Percentiles rank a stretch among this genome's conserved stretches.
Evolutionary conservation across 2,329 filamentous ascomycete species (phyloP).

Genomic region (Penicillium sp.): DNA sequence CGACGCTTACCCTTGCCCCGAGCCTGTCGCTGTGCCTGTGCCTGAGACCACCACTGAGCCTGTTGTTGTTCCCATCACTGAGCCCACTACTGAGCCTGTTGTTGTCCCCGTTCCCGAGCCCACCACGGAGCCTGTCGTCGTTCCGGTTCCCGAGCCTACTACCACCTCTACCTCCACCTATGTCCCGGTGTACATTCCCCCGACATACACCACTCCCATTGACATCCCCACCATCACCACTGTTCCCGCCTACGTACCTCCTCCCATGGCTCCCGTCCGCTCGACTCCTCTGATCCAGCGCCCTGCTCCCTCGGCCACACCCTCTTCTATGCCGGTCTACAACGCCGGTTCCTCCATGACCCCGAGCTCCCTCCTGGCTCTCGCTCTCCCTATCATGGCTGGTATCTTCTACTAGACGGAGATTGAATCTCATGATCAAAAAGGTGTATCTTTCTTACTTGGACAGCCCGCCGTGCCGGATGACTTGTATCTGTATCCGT

Average conservation of each 20-base stretch:
- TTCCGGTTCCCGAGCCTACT: neutral
- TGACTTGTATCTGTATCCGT: constrained; percentile 1
- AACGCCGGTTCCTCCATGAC: constrained; percentile 20
- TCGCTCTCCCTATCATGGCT: constrained; percentile 18
- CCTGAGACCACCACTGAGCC: neutral
- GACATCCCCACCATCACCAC: constrained; percentile 15
- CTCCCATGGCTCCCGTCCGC: constrained; percentile 6
- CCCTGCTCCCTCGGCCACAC: constrained; percentile 11
- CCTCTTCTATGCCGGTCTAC: constrained; percentile 12
- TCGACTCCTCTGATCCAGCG: constrained; percentile 21
- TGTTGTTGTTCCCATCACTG: too few species aligned
- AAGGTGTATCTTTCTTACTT: neutral
- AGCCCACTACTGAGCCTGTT: neutral
- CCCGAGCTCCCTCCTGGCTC: constrained; percentile 13
- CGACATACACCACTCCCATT: constrained; percentile 22
- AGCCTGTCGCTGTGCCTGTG: neutral
- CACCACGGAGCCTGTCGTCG: neutral
- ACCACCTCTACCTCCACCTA: constrained; percentile 17
- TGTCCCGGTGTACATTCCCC: constrained; percentile 10
- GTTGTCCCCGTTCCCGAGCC: constrained; percentile 1
- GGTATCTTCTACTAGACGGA: constrained; percentile 17
- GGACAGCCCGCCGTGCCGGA: neutral
- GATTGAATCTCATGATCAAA: neutral
- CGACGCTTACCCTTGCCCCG: constrained; percentile 10
- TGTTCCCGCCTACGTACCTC: constrained; percentile 10